Percentiles rank a stretch among this genome's conserved stretches.
Conservation (phyloP, 768 basidiomycete species). For the Flagelloscypha sp. region DNA sequence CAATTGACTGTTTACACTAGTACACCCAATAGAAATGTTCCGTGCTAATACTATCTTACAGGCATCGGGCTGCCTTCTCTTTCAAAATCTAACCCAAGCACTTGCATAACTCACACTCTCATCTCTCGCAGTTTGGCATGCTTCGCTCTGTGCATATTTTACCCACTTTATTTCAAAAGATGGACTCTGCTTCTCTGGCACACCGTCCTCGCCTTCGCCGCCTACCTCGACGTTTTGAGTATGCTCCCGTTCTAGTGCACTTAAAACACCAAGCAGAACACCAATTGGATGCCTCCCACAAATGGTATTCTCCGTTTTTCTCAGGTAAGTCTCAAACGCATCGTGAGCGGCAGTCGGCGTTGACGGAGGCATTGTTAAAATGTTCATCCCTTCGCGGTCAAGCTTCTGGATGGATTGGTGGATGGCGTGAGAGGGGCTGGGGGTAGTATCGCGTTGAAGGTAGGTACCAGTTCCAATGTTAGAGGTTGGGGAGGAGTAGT, state of each 20-base stretch:
- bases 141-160: constrained; percentile 87
- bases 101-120: constrained; percentile 97
- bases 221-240: no score
- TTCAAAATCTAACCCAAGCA: constrained; percentile 64
- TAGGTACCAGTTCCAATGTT: constrained; percentile 36
- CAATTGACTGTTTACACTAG: no score
- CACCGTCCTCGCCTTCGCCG: no score
- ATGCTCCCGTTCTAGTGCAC: constrained; percentile 47
- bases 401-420: constrained; percentile 75
- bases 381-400: constrained; percentile 80
- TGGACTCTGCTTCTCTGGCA: constrained; percentile 18
- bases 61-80: no score
- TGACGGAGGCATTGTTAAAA: constrained; percentile 51
- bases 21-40: no score
- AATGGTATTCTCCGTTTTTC: constrained; percentile 84
- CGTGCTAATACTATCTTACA: no score
- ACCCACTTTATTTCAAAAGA: constrained; percentile 65
- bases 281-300: constrained; percentile 96
- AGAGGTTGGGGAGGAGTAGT: constrained; percentile 60
- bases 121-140: constrained; percentile 57
- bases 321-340: constrained; percentile 59
- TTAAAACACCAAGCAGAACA: constrained; percentile 74
- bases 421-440: constrained; percentile 52
- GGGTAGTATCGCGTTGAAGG: constrained; percentile 37
- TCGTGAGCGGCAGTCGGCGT: constrained; percentile 47